Base-by-base conservation (phyloP, 768 basidiomycete species). In the Leccinum fibrillosum region DNA sequence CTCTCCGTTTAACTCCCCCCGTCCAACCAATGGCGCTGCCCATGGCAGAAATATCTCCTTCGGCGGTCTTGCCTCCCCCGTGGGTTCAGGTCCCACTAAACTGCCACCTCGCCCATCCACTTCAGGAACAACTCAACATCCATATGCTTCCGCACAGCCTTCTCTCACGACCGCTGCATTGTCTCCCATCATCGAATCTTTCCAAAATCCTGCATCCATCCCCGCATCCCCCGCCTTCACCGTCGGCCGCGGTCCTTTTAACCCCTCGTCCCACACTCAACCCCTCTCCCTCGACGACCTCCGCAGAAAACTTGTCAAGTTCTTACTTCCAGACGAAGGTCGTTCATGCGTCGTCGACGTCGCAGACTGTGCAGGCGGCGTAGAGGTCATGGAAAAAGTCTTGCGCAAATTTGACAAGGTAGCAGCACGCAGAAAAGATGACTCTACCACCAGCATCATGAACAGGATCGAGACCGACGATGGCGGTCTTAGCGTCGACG, bases 391-490 rank as follows among this genome's bases (percentile, higher is more conserved):
- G 52, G 90, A 92, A 63, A 86, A 89, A 64, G 94, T 91, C 1
- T 76, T 99, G 61, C 90, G 85, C 70, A 99, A 99, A 73, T 90
- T 96, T 63, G 86, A 86, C 48, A 96, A 94, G 70, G 70, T 81
- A 0, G 47, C 69, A 0, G 62, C 75, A 9, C 78, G 78, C 59
- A 76, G 74, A 53, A 59, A 74, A 4, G 82, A 75, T 1, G 82
- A 83, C 42, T 19, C 42, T 8, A 49, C 63, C 3, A 78, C 81
- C 52, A 75, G 72, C 30, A 76, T 76, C 50, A 65, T 77, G 52
- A 84, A 83, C 59, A 78, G 82, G 39, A 80, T 82, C n/a, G 84
- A 85, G 57, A 85, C 81, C 0, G 86, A 86, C 34, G 88, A 91
- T 30, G 88, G 87, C 0, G 87, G 86, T 0, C 76, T 96, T 13